A percentile compares a stretch with the other conserved stretches of the same genome.
Conservation (phyloP, 495 filamentous ascomycete species). For the Penicillium robsamsonii region DNA sequence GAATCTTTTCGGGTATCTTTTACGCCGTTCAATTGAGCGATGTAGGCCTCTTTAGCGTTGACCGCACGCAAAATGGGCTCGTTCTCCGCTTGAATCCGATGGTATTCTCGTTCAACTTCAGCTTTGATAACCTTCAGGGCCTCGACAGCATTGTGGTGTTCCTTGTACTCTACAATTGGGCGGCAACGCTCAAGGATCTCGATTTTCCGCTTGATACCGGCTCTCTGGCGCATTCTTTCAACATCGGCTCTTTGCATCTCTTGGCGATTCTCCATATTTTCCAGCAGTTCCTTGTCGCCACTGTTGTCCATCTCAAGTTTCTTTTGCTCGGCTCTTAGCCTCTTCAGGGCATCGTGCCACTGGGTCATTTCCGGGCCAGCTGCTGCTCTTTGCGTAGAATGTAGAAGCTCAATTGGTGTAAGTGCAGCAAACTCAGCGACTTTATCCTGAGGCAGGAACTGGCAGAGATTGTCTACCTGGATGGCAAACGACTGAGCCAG, state of each 20-base stretch:
- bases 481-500: conserved; percentile 72
- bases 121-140: conserved; percentile 48
- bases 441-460: conserved; percentile 95
- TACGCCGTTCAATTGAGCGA: conserved; percentile 45
- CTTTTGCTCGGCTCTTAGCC: conserved; percentile 66
- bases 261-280: conserved; percentile 69
- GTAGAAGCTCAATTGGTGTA: conserved; percentile 78
- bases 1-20: conserved; percentile 50
- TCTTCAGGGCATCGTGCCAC: conserved; percentile 75
- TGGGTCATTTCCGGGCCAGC: conserved; percentile 74
- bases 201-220: conserved; percentile 63
- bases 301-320: conserved; percentile 57
- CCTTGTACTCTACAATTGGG: conserved; percentile 62
- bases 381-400: conserved; percentile 82
- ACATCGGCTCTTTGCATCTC: conserved; percentile 78
- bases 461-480: conserved; percentile 96
- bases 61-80: conserved; percentile 67
- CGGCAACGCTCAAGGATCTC: conserved; percentile 61
- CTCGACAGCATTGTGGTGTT: conserved; percentile 30
- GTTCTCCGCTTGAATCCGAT: conserved; percentile 56
- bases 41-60: conserved; percentile 64
- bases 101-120: conserved; percentile 49
- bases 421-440: conserved; percentile 91
- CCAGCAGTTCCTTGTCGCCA: conserved; percentile 58
- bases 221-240: conserved; percentile 73